These are phyloP conservation scores for Tuber magnatum DNA, from an alignment of 495 filamentous ascomycete genomes.

Conservation along the genomic window DNA sequence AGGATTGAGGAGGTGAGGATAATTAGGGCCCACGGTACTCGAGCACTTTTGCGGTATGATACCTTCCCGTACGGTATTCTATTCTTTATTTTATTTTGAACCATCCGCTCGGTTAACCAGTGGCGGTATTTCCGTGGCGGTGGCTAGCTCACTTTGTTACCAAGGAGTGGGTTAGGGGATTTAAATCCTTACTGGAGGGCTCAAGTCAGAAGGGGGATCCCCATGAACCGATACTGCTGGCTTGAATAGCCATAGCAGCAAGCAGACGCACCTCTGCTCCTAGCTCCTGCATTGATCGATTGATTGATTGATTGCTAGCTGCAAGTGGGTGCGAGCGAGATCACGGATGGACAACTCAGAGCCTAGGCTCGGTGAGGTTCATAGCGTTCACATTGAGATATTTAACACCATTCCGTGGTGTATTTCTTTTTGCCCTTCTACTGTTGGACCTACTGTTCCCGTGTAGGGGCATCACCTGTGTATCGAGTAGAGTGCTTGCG, in stretches of 20 bases:
- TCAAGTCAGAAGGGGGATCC: slow-evolving; percentile 3
- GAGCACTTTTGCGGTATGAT: too few relatives aligned
- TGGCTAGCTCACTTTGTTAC: neutral
- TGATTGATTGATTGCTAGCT: neutral
- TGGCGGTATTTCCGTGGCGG: neutral
- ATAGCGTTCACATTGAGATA: neutral
- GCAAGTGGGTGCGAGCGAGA: slow-evolving; percentile 3
- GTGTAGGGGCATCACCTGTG: neutral
- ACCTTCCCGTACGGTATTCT: too few relatives aligned
- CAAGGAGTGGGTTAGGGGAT: neutral
- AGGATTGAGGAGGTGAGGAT: neutral
- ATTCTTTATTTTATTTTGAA: neutral
- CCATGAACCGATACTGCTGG: neutral
- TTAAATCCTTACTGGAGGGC: neutral
- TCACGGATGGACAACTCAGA: slow-evolving; percentile 2
- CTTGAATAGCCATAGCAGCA: neutral
- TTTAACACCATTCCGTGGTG: neutral
- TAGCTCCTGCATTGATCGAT: neutral
- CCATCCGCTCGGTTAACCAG: neutral
- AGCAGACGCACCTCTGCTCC: neutral
- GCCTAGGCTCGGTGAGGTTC: neutral
- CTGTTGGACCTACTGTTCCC: neutral
- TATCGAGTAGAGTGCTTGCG: neutral
- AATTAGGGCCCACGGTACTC: neutral
- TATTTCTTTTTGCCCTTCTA: neutral